A percentile compares a stretch with the other conserved stretches of the same genome.
These are phyloP conservation scores for Galeopsis tetrahit DNA, from an alignment of 257 asterid genomes.

Conservation along the genomic window DNA sequence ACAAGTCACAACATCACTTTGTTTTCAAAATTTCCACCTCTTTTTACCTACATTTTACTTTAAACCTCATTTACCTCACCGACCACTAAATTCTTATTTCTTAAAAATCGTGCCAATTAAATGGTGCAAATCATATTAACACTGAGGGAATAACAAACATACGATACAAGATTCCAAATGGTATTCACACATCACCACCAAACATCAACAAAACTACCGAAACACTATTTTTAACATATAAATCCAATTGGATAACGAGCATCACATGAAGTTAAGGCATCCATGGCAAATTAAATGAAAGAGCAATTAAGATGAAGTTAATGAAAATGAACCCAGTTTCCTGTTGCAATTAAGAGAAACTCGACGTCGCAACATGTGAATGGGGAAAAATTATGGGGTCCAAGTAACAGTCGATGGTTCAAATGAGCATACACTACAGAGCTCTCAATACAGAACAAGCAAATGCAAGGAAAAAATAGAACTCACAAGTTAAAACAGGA, in stretches of 20 bases:
- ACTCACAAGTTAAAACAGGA: constrained; percentile 3
- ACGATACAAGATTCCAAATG: no score
- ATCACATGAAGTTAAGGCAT: constrained; percentile 7
- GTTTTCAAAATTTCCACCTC: no score
- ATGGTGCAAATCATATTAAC: no score
- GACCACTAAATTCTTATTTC: no score
- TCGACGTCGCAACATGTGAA: background rate
- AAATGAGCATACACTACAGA: constrained; percentile 21
- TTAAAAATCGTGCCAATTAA: no score
- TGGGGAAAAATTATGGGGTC: constrained; percentile 5
- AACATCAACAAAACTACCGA: no score
- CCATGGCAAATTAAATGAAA: background rate
- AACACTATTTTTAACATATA: no score
- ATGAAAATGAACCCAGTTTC: constrained; percentile 2
- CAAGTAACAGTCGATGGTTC: background rate
- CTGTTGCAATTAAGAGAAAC: background rate
- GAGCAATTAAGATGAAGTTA: background rate
- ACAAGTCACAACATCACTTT: no score
- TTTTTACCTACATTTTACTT: no score
- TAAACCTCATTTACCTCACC: no score
- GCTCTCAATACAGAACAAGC: constrained; percentile 27
- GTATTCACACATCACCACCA: no score
- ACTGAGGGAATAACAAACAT: no score
- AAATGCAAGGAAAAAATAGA: constrained; percentile 6
- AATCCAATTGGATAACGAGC: constrained; percentile 18